phyloP scores from a whole-genome alignment of 768 basidiomycete genomes.

The Cantharellus cinnabarinus region DNA sequence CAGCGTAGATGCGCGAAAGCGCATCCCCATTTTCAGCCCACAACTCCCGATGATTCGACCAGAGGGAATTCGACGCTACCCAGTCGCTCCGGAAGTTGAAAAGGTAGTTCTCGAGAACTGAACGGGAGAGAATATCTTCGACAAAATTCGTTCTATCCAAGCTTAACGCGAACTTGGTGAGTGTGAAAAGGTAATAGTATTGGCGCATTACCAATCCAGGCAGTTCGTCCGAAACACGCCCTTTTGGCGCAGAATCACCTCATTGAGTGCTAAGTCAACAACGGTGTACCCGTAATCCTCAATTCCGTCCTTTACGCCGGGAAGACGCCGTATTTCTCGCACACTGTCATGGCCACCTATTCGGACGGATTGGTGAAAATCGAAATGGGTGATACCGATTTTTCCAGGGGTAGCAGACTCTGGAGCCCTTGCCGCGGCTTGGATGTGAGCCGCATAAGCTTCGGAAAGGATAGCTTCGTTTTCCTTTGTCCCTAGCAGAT shows the following conservation, averaged over 20 bases:
- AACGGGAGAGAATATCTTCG: slow-evolving; percentile 80
- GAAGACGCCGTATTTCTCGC: slow-evolving; percentile 48
- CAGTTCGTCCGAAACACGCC: slow-evolving; percentile 93
- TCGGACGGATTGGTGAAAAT: slow-evolving; percentile 75
- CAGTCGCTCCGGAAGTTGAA: slow-evolving; percentile 58
- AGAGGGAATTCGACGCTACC: slow-evolving; percentile 45
- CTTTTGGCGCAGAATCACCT: slow-evolving; percentile 69
- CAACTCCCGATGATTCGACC: slow-evolving; percentile 75
- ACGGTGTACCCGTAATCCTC: slow-evolving; percentile 77
- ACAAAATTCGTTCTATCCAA: slow-evolving; percentile 95
- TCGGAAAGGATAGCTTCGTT: slow-evolving; percentile 70
- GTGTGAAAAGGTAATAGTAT: background rate
- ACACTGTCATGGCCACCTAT: slow-evolving; percentile 75
- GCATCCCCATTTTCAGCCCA: slow-evolving; percentile 98
- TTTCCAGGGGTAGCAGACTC: slow-evolving; percentile 33
- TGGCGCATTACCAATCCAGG: slow-evolving; percentile 55
- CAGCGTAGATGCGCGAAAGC: slow-evolving; percentile 84
- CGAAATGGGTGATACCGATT: slow-evolving; percentile 70
- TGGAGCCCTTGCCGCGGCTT: slow-evolving; percentile 10
- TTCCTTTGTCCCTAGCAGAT: slow-evolving; percentile 80
- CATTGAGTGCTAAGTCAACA: slow-evolving; percentile 42
- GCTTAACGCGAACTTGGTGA: slow-evolving; percentile 21
- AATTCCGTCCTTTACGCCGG: slow-evolving; percentile 36
- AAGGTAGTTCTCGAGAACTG: slow-evolving; percentile 66
- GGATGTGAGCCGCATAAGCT: slow-evolving; percentile 65